A percentile compares a stretch with the other conserved stretches of the same genome.
These are phyloP conservation scores for Leishmania lainsoni DNA, from an alignment of 208 protist genomes.

Conservation along the genomic window DNA sequence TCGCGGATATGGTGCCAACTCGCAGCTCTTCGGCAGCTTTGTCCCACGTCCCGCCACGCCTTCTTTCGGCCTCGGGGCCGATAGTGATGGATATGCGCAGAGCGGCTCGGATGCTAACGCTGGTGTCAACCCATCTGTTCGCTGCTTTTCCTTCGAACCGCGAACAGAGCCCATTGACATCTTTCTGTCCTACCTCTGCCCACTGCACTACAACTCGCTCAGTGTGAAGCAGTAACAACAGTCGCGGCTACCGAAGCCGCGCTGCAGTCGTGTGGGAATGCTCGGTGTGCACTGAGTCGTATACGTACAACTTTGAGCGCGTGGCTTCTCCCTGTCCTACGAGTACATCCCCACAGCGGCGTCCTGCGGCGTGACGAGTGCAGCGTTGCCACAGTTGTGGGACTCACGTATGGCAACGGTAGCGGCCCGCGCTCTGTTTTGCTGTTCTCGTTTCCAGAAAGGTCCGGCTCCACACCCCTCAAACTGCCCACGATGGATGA, in stretches of 20 bases:
- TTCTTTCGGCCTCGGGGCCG: not conserved
- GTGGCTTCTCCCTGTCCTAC: not conserved
- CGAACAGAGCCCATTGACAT: slow-evolving; percentile 77
- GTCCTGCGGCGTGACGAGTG: not conserved
- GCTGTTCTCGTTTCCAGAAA: not conserved
- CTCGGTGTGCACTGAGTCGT: not conserved
- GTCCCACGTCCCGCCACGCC: not conserved
- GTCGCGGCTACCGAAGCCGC: not conserved
- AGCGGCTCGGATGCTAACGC: not conserved
- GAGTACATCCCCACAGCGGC: not conserved
- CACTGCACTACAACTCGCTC: slow-evolving; percentile 89
- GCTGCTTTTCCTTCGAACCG: slow-evolving; percentile 63
- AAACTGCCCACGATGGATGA: not conserved
- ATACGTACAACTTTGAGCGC: not conserved
- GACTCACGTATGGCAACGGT: not conserved
- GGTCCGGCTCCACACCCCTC: not conserved
- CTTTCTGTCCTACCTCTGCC: slow-evolving; percentile 89
- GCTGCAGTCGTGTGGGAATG: not conserved
- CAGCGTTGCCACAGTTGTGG: not conserved
- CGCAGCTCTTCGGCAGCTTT: slow-evolving; percentile 16
- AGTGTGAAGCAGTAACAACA: slow-evolving; percentile 22
- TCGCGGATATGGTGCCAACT: not conserved
- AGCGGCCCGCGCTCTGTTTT: not conserved
- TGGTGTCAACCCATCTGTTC: not conserved
- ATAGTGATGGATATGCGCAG: not conserved